These are phyloP conservation scores for Phyllosticta ampelicida DNA, from an alignment of 2,329 filamentous ascomycete genomes.

Conservation along the genomic window DNA sequence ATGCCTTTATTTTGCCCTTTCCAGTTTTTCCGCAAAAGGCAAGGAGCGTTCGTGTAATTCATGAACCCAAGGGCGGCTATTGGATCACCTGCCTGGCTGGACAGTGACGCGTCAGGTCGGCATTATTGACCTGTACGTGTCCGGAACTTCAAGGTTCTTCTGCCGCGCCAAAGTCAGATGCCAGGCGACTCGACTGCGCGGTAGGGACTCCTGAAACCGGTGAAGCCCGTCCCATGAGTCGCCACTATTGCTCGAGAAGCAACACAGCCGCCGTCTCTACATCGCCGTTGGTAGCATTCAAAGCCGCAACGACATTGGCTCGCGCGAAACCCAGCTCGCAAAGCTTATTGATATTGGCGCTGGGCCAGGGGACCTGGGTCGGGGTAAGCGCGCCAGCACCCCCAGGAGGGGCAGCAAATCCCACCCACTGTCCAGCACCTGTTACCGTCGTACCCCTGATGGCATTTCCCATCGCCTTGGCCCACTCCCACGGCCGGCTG, in stretches of 20 bases:
- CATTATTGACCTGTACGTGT: too few relatives aligned
- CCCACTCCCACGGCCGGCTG: conserved; percentile 65
- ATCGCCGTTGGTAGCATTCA: conserved; percentile 39
- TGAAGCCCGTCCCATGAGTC: not conserved
- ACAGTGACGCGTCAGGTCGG: too few relatives aligned
- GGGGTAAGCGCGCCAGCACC: conserved; percentile 19
- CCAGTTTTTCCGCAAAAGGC: too few relatives aligned
- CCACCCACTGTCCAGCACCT: not conserved
- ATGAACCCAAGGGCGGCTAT: too few relatives aligned
- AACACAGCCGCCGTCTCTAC: conserved; percentile 39
- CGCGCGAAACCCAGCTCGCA: conserved; percentile 37
- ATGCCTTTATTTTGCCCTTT: too few relatives aligned
- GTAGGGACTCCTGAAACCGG: not conserved
- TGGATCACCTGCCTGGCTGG: too few relatives aligned
- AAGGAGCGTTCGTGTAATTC: too few relatives aligned
- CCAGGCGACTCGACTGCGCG: not conserved
- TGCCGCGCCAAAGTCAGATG: not conserved
- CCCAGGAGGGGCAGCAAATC: not conserved
- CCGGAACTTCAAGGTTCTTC: not conserved
- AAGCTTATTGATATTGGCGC: conserved; percentile 31
- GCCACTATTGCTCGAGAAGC: conserved; percentile 29
- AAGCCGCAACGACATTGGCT: conserved; percentile 36
- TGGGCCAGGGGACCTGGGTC: conserved; percentile 29
- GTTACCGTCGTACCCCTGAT: conserved; percentile 23
- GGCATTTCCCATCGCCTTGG: conserved; percentile 49